Base-by-base conservation (phyloP, 805 yeast genomes). In the Candida taoyuanica region DNA sequence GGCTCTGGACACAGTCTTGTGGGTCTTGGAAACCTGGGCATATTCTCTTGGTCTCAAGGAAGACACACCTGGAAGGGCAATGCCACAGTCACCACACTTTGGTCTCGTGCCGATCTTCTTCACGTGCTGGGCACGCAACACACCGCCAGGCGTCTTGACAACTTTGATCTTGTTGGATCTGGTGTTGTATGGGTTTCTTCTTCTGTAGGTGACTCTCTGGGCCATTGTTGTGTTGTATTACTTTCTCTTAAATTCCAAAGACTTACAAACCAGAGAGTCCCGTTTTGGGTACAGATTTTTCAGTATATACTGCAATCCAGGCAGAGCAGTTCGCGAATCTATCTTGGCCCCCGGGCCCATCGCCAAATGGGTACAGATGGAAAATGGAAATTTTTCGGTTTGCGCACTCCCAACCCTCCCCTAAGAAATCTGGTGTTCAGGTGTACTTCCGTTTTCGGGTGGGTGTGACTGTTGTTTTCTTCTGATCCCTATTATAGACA, bases 91-190 rank as follows among this genome's bases (percentile, higher is more conserved):
- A 76, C 87, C 87, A 75, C 87, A 80, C 68, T 78, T 80, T 67
- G 80, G 81, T 73, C 83, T 78, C 63, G 93, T 67, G 62, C 86
- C 94, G 55, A 61, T 62, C 79, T 87, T 87, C 81, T 85, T 85
- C 65, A 87, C 77, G 78, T 93, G 98, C 74, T 89, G 96, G 68
- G 96, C 96, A 69, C 88, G 82, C 74, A 93, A 82, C 73, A 83
- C 84, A 70, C 98, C 98, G 81, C 99, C 99, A 74, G 99, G 98
- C 75, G 99, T 93, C 86, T 91, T 93, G 64, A 91, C 95, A 74
- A 91, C 95, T 89, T 85, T 91, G 80, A 93, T 91, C 80, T 85
- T 86, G 96, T 93, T 93, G 63, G 98, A 93, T 74, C 82, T 84
- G 83, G 98, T 89, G 95, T 93, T 93, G 96, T 88, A 89, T 76